Evolutionary conservation across 805 yeast genomes (phyloP).

Genomic region (Kluyveromyces nonfermentans): DNA sequence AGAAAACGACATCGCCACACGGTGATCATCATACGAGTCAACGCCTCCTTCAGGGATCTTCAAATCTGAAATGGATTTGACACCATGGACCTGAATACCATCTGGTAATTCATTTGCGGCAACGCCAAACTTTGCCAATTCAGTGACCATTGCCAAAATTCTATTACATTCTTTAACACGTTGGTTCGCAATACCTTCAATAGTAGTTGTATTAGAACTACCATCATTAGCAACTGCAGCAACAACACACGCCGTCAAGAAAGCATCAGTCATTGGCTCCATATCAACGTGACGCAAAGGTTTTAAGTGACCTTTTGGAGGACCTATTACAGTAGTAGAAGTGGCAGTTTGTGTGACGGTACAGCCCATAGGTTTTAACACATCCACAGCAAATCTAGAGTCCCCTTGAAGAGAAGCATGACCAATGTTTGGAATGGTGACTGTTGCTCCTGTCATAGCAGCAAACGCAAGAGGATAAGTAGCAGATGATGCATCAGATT

Average conservation of each 20-base stretch:
- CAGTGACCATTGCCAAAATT: conserved; percentile 87
- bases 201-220: conserved; percentile 49
- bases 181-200: conserved; percentile 95
- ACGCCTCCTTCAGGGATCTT: conserved; percentile 54
- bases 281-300: conserved; percentile 77
- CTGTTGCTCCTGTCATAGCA: conserved; percentile 87
- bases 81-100: conserved; percentile 82
- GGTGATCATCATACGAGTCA: conserved; percentile 84
- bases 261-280: conserved; percentile 99
- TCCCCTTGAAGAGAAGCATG: conserved; percentile 90
- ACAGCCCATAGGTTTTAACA: conserved; percentile 92
- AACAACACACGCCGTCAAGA: conserved; percentile 90
- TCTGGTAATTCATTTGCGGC: conserved; percentile 76
- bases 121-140: conserved; percentile 87
- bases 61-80: conserved; percentile 38
- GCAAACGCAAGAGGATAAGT: conserved; percentile 97
- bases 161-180: conserved; percentile 96
- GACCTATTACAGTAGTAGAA: conserved; percentile 90
- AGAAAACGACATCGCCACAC: conserved; percentile 97
- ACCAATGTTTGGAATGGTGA: conserved; percentile 93
- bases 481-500: conserved; percentile 96
- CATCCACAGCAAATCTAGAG: conserved; percentile 92
- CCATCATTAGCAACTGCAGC: conserved; percentile 79
- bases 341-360: conserved; percentile 70
- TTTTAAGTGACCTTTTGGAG: conserved; percentile 55